Evolutionary conservation across 331 rosid species (phyloP).

Genomic region (Acacia pycnantha): DNA sequence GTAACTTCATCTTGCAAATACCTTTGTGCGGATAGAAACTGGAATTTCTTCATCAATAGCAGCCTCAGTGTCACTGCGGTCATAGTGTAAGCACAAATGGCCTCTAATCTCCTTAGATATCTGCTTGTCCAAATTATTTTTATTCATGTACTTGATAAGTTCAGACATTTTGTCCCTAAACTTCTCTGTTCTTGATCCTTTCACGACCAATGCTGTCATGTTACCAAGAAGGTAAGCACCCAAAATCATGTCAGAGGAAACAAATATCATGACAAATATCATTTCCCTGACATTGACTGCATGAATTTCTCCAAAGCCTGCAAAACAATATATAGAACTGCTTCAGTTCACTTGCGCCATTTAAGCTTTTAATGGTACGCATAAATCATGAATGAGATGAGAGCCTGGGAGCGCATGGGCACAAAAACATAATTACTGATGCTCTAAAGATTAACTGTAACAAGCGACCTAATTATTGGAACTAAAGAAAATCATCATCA

Average conservation of each 20-base stretch:
- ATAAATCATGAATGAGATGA: not conserved
- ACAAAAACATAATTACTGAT: not conserved
- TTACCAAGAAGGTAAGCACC: constrained; percentile 71
- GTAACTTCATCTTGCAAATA: constrained; percentile 6
- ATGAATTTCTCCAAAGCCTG: constrained; percentile 74
- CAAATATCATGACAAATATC: constrained; percentile 69
- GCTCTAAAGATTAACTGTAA: not conserved
- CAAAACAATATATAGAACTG: not conserved
- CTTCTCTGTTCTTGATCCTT: constrained; percentile 67
- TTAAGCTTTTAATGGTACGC: not conserved
- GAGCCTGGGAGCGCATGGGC: not conserved
- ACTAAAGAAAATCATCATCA: not conserved
- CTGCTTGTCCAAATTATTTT: constrained; percentile 44
- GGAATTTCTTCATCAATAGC: constrained; percentile 58
- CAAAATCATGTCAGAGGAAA: constrained; percentile 70
- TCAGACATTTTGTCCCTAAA: constrained; percentile 64
- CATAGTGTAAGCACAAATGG: constrained; percentile 52
- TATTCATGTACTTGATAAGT: constrained; percentile 48
- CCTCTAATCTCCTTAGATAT: constrained; percentile 35
- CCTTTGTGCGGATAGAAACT: constrained; percentile 54
- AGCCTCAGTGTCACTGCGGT: constrained; percentile 46
- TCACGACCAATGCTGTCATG: constrained; percentile 62
- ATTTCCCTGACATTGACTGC: constrained; percentile 72
- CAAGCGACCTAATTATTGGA: not conserved
- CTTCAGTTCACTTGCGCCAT: not conserved